These are phyloP conservation scores for Penicillium aurantiogriseum DNA, from an alignment of 2,329 filamentous ascomycete species.

Conservation along the genomic window DNA sequence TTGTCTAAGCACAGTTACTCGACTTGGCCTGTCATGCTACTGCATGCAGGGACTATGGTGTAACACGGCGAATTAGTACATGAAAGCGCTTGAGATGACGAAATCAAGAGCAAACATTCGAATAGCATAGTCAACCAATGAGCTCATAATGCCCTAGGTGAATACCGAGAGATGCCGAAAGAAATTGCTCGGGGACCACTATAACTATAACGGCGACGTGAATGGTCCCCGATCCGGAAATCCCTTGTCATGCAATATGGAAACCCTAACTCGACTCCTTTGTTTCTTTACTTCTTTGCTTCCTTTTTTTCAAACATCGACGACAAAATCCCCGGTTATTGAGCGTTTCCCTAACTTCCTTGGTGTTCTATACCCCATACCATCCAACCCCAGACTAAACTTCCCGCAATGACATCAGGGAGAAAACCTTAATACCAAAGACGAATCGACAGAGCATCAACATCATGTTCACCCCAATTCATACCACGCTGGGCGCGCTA, in stretches of 20 bases:
- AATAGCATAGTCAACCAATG: neutral
- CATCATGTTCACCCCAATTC: slow-evolving; percentile 54
- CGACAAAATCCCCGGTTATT: neutral
- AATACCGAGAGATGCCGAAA: slow-evolving; percentile 3
- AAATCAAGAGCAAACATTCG: neutral
- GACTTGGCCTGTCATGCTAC: neutral
- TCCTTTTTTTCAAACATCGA: neutral
- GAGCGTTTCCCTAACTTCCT: too few species aligned
- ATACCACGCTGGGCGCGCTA: slow-evolving; percentile 52
- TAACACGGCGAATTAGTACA: neutral
- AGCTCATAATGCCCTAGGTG: neutral
- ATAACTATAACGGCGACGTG: slow-evolving; percentile 4
- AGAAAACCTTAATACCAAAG: slow-evolving; percentile 9
- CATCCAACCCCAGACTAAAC: neutral
- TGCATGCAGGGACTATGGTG: neutral
- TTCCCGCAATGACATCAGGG: slow-evolving; percentile 11
- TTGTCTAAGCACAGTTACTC: neutral
- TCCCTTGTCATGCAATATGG: slow-evolving; percentile 7
- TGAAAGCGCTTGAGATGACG: neutral
- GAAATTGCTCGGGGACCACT: slow-evolving; percentile 20
- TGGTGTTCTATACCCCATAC: neutral
- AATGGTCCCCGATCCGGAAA: slow-evolving; percentile 22
- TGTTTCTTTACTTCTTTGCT: neutral
- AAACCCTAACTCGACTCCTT: slow-evolving; percentile 1
- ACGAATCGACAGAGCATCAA: neutral